Percentiles rank a stretch among this genome's conserved stretches.
phyloP scores from a whole-genome alignment of 768 basidiomycete species.

The Mycena olivaceomarginata region DNA sequence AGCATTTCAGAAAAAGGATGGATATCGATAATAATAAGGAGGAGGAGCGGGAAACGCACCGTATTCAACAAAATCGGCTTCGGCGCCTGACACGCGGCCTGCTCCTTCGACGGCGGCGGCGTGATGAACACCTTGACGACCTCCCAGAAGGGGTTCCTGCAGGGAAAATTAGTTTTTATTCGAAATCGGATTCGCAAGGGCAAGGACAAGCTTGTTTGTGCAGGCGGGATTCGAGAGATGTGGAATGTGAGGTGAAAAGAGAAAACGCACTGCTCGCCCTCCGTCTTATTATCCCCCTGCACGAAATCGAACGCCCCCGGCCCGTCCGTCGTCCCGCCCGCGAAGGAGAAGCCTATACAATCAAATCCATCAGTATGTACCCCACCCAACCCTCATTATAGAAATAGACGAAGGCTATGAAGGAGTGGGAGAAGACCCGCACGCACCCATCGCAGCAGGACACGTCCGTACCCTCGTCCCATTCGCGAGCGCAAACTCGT shows the following conservation, averaged over 20 bases:
- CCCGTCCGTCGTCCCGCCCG: constrained; percentile 91
- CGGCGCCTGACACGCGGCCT: constrained; percentile 83
- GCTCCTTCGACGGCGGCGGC: constrained; percentile 74
- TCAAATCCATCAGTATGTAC: not conserved
- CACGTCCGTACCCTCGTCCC: constrained; percentile 83
- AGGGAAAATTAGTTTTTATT: no score
- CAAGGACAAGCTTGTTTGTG: no score
- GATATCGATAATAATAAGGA: not conserved
- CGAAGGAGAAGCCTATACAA: constrained; percentile 79
- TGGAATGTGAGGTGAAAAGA: constrained; percentile 10
- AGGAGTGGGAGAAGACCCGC: not conserved
- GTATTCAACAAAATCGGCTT: constrained; percentile 89
- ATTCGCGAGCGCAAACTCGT: constrained; percentile 78
- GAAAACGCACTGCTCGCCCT: constrained; percentile 65
- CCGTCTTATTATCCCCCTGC: constrained; percentile 79
- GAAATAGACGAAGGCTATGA: no score
- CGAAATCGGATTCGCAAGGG: no score
- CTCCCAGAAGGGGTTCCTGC: constrained; percentile 88
- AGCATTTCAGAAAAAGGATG: no score
- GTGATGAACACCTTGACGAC: constrained; percentile 80
- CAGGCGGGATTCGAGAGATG: not conserved
- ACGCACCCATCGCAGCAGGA: constrained; percentile 67
- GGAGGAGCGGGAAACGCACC: constrained; percentile 58
- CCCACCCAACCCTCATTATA: no score
- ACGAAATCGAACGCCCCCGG: constrained; percentile 88